Percentiles rank a stretch among this genome's conserved stretches.
Conservation (phyloP, 352 stramenopile species). For the Aphanomyces astaci region DNA sequence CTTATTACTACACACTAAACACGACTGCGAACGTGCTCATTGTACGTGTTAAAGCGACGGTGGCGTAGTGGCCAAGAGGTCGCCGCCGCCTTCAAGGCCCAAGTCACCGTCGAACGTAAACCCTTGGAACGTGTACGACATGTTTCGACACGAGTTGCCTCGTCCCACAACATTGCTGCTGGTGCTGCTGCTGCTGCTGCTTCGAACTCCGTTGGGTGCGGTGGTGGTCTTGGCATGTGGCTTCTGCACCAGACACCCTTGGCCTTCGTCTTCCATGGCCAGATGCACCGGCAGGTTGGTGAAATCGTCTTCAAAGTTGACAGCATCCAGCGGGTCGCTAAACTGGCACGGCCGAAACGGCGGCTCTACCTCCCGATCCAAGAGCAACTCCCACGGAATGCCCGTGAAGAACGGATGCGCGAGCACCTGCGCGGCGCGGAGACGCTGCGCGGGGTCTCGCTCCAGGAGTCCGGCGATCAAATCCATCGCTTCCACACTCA, state of each 20-base stretch:
- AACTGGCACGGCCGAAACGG: slow-evolving; percentile 78
- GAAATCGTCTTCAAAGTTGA: slow-evolving; percentile 81
- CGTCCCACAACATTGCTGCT: slow-evolving; percentile 31
- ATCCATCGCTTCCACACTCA: slow-evolving; percentile 60
- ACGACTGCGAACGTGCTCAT: neutral
- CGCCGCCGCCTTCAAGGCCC: neutral
- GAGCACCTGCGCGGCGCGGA: slow-evolving; percentile 83
- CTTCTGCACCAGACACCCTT: neutral
- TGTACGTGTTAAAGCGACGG: slow-evolving; percentile 8
- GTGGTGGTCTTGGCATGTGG: neutral
- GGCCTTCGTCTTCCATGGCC: slow-evolving; percentile 2
- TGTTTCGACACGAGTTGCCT: slow-evolving; percentile 63
- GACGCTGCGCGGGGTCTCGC: slow-evolving; percentile 85
- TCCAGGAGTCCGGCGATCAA: slow-evolving; percentile 83
- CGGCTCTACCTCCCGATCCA: slow-evolving; percentile 64
- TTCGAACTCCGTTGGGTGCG: slow-evolving; percentile 20
- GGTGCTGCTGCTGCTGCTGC: slow-evolving; percentile 28
- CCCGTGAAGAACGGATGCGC: slow-evolving; percentile 77
- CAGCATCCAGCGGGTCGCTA: slow-evolving; percentile 71
- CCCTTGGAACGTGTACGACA: slow-evolving; percentile 80
- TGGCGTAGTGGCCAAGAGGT: neutral
- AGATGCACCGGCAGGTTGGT: slow-evolving; percentile 57
- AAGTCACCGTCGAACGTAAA: slow-evolving; percentile 70
- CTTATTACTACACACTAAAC: too few relatives aligned
- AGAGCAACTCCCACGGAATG: slow-evolving; percentile 74